Percentiles rank a stretch among this genome's conserved stretches.
Conservation (phyloP, 2,329 filamentous ascomycete genomes). For the Ceratocystis destructans region DNA sequence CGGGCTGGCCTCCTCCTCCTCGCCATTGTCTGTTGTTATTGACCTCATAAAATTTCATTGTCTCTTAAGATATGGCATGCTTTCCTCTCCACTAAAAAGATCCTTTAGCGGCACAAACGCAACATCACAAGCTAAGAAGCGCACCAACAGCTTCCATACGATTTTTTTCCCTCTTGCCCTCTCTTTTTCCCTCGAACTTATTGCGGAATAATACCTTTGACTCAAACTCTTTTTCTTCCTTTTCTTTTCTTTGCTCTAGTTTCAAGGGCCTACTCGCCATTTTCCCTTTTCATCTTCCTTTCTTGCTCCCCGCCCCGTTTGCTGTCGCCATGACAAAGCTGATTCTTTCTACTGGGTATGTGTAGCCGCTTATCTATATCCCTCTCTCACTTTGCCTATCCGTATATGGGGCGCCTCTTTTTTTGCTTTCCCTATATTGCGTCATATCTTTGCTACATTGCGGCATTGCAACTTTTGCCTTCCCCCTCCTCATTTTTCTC, state of each 20-base stretch:
- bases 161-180: not conserved
- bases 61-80: not conserved
- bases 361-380: not conserved
- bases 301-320: not conserved
- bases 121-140: not conserved
- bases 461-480: not conserved
- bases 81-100: slow-evolving; percentile 7
- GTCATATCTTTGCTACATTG: not conserved
- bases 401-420: not conserved
- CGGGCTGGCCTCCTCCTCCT: not conserved
- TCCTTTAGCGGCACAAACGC: slow-evolving; percentile 6
- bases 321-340: slow-evolving; percentile 50
- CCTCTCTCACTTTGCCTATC: not conserved
- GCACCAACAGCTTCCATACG: not conserved
- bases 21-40: not conserved
- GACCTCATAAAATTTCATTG: not conserved
- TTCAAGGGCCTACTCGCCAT: not conserved
- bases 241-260: not conserved
- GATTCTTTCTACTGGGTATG: slow-evolving; percentile 71
- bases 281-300: not conserved
- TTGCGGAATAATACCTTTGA: not conserved
- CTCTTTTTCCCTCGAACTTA: not conserved
- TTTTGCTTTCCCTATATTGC: not conserved
- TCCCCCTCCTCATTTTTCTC: not conserved
- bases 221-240: not conserved